phyloP scores from a whole-genome alignment of 768 basidiomycete species.

The Clitopilus hobsonii region DNA sequence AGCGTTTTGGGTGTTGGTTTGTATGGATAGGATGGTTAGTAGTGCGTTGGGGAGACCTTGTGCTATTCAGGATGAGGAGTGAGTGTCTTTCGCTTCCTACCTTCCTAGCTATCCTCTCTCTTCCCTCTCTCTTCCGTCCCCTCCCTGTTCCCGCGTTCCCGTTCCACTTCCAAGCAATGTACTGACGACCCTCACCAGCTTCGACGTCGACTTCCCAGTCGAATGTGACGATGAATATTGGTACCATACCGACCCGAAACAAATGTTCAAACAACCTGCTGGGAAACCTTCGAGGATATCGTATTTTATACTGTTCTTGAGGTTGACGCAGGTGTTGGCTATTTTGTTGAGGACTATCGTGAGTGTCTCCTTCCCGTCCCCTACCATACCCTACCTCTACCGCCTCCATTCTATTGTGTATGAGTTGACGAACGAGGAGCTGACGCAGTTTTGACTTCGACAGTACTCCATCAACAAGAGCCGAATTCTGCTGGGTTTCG shows the following conservation, averaged over 20 bases:
- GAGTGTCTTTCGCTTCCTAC: slow-evolving; percentile 18
- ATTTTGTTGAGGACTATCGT: slow-evolving; percentile 64
- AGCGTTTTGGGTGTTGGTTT: slow-evolving; percentile 58
- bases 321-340: slow-evolving; percentile 59
- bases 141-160: too few species aligned
- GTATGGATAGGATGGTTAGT: slow-evolving; percentile 47
- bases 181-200: slow-evolving; percentile 34
- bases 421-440: background rate
- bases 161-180: background rate
- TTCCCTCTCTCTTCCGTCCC: too few species aligned
- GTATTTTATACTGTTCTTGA: slow-evolving; percentile 51
- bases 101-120: too few species aligned
- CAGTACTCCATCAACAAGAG: slow-evolving; percentile 85
- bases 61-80: slow-evolving; percentile 81
- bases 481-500: slow-evolving; percentile 58
- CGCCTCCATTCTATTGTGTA: too few species aligned
- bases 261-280: slow-evolving; percentile 67
- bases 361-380: slow-evolving; percentile 16
- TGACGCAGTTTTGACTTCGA: background rate
- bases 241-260: slow-evolving; percentile 52
- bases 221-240: slow-evolving; percentile 76
- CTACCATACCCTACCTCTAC: too few species aligned
- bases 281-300: slow-evolving; percentile 53
- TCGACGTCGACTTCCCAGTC: slow-evolving; percentile 66
- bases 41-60: slow-evolving; percentile 66